Evolutionary conservation across 2,329 filamentous ascomycete species (phyloP), one percentile per base, ranked within the genome.

Genomic region (Lachnellula cervina): DNA sequence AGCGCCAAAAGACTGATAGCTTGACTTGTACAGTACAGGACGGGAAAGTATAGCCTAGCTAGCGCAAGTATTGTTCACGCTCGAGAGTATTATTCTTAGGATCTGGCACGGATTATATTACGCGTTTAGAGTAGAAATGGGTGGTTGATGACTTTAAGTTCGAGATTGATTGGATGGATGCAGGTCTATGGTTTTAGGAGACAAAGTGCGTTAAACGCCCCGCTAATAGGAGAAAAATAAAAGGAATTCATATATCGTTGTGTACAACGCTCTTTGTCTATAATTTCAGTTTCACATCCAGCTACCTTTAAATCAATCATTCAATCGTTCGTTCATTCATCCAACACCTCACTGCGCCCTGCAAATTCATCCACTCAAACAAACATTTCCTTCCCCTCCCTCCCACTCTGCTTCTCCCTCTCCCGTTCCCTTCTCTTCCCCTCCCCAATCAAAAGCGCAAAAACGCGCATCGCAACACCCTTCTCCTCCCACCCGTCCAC

Each of bases 401-500:
- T 16, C 3, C 28, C 25, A 11, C 19, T 49, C 23, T 47, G 8
- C 13, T 42, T 44, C 17, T 38, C 28, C 48, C 42, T 40, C 14
- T 1, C 43, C 32, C 52, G 56, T 32, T 40, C 49, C 5, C 38
- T 58, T 49, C 66, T 66, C 44, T 58, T 59, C 49, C 63, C 59
- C 46, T 62, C 67, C 5, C 64, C 67, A 14, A 67, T 51, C 34
- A 68, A 28, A 13, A 69, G 49, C 2, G 63, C 58, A 61, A 69
- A 68, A 19, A 69, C 60, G 38, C 68, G 59, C 60, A 64, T 66
- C 11, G 67, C 68, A 54, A 70, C 59, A 50, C 59, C 60, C 51
- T 60, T 60, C 56, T 70, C 68, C 25, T 70, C 62, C 68, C 68
- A 70, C 4, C 68, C 68, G 4, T 63, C 62, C 19, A 69, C 68